Evolutionary conservation across 371 early-diverging fungal genomes (phyloP).

Genomic region (Mortierella sp.): DNA sequence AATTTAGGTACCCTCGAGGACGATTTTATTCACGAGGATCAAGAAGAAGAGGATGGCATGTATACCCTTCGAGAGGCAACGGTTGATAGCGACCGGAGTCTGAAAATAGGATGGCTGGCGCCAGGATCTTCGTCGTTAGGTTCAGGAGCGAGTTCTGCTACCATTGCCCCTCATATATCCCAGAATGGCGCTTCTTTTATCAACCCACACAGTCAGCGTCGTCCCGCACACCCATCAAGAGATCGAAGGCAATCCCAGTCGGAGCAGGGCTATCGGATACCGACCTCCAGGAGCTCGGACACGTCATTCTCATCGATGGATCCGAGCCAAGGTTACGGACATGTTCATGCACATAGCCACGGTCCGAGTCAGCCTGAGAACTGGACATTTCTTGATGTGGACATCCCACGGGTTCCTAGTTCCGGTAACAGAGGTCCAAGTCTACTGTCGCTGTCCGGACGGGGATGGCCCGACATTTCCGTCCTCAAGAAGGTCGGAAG

Average conservation of each 20-base stretch:
- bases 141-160: not conserved
- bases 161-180: not conserved
- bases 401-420: conserved; percentile 36
- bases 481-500: conserved; percentile 36
- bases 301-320: not conserved
- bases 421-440: conserved; percentile 27
- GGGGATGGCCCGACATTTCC: conserved; percentile 46
- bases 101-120: too few relatives aligned
- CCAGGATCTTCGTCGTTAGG: not conserved
- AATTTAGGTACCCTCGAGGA: conserved; percentile 32
- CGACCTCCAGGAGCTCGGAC: not conserved
- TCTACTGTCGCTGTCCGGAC: conserved; percentile 30
- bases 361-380: conserved; percentile 38
- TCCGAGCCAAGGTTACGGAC: too few relatives aligned
- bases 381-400: conserved; percentile 51
- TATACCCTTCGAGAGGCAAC: conserved; percentile 13
- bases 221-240: conserved; percentile 33
- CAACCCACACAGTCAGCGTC: conserved; percentile 16
- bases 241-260: conserved; percentile 23
- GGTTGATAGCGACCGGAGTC: not conserved
- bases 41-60: conserved; percentile 51
- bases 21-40: conserved; percentile 46
- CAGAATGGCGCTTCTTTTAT: not conserved
- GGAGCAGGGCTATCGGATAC: conserved; percentile 1
- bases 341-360: too few relatives aligned